Conservation (phyloP, 1,139 yeast genomes). For the Taphrina betulina region DNA sequence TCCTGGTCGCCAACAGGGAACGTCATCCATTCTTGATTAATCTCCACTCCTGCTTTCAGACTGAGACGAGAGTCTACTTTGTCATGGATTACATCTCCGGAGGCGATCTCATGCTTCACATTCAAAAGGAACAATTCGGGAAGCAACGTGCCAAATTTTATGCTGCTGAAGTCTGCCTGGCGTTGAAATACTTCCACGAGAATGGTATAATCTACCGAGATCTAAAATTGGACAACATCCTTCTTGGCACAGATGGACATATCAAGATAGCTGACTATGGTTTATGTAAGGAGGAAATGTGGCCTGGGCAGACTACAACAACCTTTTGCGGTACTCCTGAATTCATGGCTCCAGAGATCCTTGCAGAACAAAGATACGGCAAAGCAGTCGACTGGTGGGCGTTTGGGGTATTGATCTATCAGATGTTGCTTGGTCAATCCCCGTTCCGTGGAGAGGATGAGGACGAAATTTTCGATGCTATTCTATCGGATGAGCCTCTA, state of each 20-base stretch:
- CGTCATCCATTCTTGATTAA: conserved; percentile 90
- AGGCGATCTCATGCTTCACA: conserved; percentile 99
- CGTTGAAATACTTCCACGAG: conserved; percentile 88
- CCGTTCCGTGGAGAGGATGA: conserved; percentile 99
- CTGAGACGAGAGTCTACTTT: conserved; percentile 93
- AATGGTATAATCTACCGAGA: conserved; percentile 96
- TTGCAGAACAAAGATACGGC: conserved; percentile 86
- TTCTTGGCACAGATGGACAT: conserved; percentile 88
- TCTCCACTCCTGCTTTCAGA: conserved; percentile 93
- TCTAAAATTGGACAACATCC: conserved; percentile 87
- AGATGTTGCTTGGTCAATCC: conserved; percentile 92
- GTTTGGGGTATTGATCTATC: conserved; percentile 91
- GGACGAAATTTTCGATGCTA: conserved; percentile 97
- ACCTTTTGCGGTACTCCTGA: conserved; percentile 99
- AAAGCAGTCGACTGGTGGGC: conserved; percentile 99
- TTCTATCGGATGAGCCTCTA: conserved; percentile 92
- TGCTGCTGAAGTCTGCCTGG: conserved; percentile 92
- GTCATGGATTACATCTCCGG: conserved; percentile 98
- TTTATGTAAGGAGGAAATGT: conserved; percentile 93
- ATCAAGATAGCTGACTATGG: conserved; percentile 97
- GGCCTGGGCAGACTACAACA: conserved; percentile 83
- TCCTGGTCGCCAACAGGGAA: conserved; percentile 80
- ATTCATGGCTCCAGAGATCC: conserved; percentile 97
- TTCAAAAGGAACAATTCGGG: conserved; percentile 85
- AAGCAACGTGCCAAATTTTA: conserved; percentile 92